Evolutionary conservation across 495 filamentous ascomycete species (phyloP).

Genomic region (Penicillium crystallinum): DNA sequence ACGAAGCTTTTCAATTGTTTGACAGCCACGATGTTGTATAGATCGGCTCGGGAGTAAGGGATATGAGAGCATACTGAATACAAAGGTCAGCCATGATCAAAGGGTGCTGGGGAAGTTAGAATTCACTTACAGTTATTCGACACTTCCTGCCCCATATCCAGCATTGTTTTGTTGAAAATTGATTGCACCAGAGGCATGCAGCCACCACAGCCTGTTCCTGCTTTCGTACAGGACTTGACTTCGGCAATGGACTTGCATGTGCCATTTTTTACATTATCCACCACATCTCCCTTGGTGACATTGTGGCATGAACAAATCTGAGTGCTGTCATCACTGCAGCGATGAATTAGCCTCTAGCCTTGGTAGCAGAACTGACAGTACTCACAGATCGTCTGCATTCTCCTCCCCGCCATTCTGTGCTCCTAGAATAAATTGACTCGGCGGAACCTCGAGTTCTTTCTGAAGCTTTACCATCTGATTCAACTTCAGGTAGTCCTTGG

Average conservation of each 20-base stretch:
- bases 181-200: slow-evolving; percentile 89
- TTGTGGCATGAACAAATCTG: slow-evolving; percentile 97
- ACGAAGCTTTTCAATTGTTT: slow-evolving; percentile 71
- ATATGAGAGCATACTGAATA: slow-evolving; percentile 73
- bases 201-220: slow-evolving; percentile 89
- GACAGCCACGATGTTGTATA: slow-evolving; percentile 85
- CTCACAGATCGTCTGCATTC: slow-evolving; percentile 62
- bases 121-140: slow-evolving; percentile 62
- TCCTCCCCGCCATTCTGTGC: slow-evolving; percentile 69
- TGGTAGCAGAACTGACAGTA: background rate
- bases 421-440: slow-evolving; percentile 86
- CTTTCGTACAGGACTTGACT: slow-evolving; percentile 91
- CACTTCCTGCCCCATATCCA: slow-evolving; percentile 83
- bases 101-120: background rate
- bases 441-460: slow-evolving; percentile 76
- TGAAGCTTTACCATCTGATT: slow-evolving; percentile 91
- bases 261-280: slow-evolving; percentile 69
- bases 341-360: background rate
- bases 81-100: slow-evolving; percentile 11
- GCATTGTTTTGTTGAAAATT: slow-evolving; percentile 93
- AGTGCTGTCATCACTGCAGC: slow-evolving; percentile 65
- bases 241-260: slow-evolving; percentile 81
- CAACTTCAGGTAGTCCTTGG: slow-evolving; percentile 87
- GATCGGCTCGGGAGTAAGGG: slow-evolving; percentile 76
- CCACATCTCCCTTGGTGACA: slow-evolving; percentile 82